Base-by-base conservation (phyloP, 2,329 filamentous ascomycete genomes). In the Penicillium frequentans region DNA sequence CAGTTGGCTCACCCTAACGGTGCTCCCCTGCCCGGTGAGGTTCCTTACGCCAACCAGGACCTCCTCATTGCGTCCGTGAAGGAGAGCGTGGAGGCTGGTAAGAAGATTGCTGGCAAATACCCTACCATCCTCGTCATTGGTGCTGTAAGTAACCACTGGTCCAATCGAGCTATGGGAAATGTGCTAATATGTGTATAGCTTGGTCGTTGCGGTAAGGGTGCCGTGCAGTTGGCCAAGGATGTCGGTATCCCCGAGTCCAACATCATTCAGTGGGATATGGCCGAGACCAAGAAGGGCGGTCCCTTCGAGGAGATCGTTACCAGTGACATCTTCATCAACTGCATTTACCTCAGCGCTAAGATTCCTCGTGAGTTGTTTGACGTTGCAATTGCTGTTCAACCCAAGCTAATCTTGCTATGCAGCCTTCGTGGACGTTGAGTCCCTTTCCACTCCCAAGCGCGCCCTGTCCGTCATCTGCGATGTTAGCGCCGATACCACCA, bases 121-220 rank as follows among this genome's bases (percentile, higher is more conserved):
- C 92, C 92, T 5, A 85, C 85, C 61, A 86, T 92, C 58, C 84
- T 98, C 58, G 87, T 97, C 52, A 93, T 97, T 62, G 93, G 93
- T 62, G 91, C 82, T 43, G 39, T 42, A 14, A 42, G 39, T 42
- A 23, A 23, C 10, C 5, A 42, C 9, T 39, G 11, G 16, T 21
- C 14, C 23, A 9, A 42, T 42, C 2, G 39, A 42, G 19, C 10
- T 42, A 23, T 19, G 19, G 7, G 4, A 3, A 3, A 14, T 11
- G 10, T 23, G 39, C 39, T 42, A 23, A 42, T 23, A 23, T 13
- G 19, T 6, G 3, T 42, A 23, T 42, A 42, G 39, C 70, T 75
- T 52, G 73, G 73, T 60, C 86, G 93, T 64, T 97, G 93, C 71
- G 92, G 93, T 55, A 86, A 84, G 46, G 93, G 93, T 60, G 93